Base-by-base conservation (phyloP, 2,329 filamentous ascomycete species). In the Fusarium papillatum region DNA sequence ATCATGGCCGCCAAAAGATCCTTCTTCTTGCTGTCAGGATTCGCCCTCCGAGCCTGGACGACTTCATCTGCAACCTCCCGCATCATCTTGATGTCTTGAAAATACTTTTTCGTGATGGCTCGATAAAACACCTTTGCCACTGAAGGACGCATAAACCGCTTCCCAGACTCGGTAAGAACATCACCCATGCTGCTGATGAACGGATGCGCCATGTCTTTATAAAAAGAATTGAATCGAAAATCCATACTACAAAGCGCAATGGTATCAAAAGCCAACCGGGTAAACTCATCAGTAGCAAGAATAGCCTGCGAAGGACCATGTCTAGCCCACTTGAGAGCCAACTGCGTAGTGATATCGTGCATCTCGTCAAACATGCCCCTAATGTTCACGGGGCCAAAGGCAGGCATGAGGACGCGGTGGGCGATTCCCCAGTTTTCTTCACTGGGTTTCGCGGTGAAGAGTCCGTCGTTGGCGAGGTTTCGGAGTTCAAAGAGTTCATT, bases 1-100 rank as follows among this genome's bases (percentile, higher is more conserved):
- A 95, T 83, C 90, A 95, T 92, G 14, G 91, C 90, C 73, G 89
- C 90, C n/a, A 95, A 82, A 17, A 95, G 84, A 80, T 95, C 93
- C 62, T 91, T 91, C 43, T 38, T 50, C 0, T 89, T 88, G 65
- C 74, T 88, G 88, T 16, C 88, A 84, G 9, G 82, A 83, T 0
- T 88, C 87, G 69, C 88, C 69, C 87, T 88, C 13, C 92, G 85
- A 13, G 88, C 83, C 31, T 89, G 83, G 0, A 94, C 84, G 26
- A 94, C 85, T n/a, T 91, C 88, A 55, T 85, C 82, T 5, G 90
- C 87, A 5, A 90, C 86, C 7, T 87, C 84, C 9, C 87, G 86
- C 79, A 93, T 80, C 10, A 88, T 82, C 16, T 86, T 83, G 67
- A 91, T 90, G 75, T 92, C 87, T 14, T 83, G 77, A 41, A 83